A percentile compares a stretch with the other conserved stretches of the same genome.
phyloP scores from a whole-genome alignment of 768 basidiomycete genomes.

The Tephrocybe sp. region DNA sequence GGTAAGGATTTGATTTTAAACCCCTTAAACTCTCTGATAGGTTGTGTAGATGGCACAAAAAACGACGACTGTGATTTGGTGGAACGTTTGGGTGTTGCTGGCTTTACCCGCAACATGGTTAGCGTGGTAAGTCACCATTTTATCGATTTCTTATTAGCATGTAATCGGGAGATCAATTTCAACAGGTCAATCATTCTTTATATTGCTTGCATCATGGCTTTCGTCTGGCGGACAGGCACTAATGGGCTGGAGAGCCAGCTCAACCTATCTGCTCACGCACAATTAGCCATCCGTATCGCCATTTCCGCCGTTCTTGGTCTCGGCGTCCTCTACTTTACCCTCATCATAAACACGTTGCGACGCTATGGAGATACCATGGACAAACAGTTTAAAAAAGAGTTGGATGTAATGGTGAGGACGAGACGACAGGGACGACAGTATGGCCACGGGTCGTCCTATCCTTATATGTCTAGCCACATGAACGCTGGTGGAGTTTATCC shows the following conservation, averaged over 20 bases:
- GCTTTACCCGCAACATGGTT: constrained; percentile 71
- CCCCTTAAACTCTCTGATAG: not conserved
- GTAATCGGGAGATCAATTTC: not conserved
- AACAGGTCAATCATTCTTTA: constrained; percentile 69
- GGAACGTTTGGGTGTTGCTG: constrained; percentile 68
- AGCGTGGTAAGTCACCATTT: constrained; percentile 47
- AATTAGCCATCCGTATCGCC: constrained; percentile 53
- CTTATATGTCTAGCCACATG: not conserved
- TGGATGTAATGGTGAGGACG: not conserved
- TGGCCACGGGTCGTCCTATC: not conserved
- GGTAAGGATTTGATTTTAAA: constrained; percentile 25
- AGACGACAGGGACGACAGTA: not conserved
- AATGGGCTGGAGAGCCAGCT: constrained; percentile 33
- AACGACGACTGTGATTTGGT: constrained; percentile 26
- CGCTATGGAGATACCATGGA: constrained; percentile 49
- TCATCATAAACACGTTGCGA: constrained; percentile 54
- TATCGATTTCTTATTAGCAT: not conserved
- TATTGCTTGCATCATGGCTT: constrained; percentile 59
- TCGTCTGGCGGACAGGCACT: constrained; percentile 71
- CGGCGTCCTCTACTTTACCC: constrained; percentile 50
- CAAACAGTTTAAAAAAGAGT: constrained; percentile 18
- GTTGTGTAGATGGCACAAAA: constrained; percentile 54
- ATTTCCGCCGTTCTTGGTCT: constrained; percentile 46
- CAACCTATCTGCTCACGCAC: constrained; percentile 37
- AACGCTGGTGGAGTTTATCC: not conserved